Conservation (phyloP, 164 flowering plant species). For the Dillenia suffruticosa region DNA sequence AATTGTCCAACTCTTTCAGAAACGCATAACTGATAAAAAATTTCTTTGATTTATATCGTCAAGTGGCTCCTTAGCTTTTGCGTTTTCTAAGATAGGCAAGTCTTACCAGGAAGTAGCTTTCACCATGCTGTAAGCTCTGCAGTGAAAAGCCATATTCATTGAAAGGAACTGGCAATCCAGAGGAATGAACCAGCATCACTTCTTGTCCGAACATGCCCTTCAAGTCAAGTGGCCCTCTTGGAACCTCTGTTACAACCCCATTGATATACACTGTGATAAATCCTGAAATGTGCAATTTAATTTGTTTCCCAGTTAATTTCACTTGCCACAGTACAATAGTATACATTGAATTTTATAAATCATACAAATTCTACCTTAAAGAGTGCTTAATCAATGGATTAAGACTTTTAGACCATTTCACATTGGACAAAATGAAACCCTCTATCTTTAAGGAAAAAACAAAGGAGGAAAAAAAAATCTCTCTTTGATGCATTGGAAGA, state of each 20-base stretch:
- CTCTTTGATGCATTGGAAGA: neutral
- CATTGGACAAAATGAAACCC: neutral
- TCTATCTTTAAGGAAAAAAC: neutral
- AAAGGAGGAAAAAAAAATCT: neutral
- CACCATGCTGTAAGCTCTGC: conserved; percentile 80
- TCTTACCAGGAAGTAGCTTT: conserved; percentile 84
- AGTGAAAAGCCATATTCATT: conserved; percentile 57
- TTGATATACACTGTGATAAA: conserved; percentile 72
- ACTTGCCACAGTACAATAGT: neutral
- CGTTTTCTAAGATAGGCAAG: neutral
- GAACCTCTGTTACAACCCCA: conserved; percentile 71
- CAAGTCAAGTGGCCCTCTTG: conserved; percentile 65
- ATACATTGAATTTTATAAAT: neutral
- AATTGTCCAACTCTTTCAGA: neutral
- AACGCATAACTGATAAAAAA: too few relatives aligned
- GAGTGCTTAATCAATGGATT: neutral
- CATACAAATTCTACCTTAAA: neutral
- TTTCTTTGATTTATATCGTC: neutral
- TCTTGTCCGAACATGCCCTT: conserved; percentile 76
- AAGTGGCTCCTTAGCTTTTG: neutral
- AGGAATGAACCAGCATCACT: conserved; percentile 64
- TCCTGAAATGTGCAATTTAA: conserved; percentile 28
- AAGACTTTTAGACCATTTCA: neutral
- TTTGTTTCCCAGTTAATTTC: neutral
- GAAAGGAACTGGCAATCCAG: conserved; percentile 67